Evolutionary conservation across 495 filamentous ascomycete genomes (phyloP).

Genomic region (Margaritispora aquatica): DNA sequence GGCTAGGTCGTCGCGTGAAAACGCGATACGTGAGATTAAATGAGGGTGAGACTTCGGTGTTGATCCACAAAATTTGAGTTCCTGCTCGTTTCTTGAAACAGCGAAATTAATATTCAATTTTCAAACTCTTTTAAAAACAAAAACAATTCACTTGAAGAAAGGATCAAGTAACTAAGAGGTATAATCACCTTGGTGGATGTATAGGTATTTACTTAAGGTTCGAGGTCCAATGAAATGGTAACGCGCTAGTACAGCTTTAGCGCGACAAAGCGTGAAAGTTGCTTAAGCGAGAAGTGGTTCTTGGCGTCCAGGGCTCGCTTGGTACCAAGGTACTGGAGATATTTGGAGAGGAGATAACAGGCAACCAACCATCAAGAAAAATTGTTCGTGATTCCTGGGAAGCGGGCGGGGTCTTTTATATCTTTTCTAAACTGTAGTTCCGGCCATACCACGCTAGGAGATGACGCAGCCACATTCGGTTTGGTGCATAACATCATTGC

Average conservation of each 20-base stretch:
- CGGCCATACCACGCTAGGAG: conserved; percentile 12
- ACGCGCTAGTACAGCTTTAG: neutral
- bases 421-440: neutral
- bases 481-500: neutral
- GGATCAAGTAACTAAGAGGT: neutral
- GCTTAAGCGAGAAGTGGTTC: neutral
- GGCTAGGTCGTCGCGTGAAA: conserved; percentile 15
- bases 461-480: conserved; percentile 19
- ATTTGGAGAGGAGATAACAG: conserved; percentile 9
- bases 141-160: too few species aligned
- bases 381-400: conserved; percentile 9
- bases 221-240: neutral
- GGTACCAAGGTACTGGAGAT: too few species aligned
- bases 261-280: neutral
- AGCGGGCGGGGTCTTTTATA: conserved; percentile 24
- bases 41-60: neutral
- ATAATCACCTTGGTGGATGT: neutral
- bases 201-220: neutral
- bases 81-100: too few species aligned
- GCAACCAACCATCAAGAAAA: conserved; percentile 18
- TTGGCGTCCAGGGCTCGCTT: neutral
- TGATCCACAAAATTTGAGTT: too few species aligned
- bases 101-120: too few species aligned
- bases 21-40: neutral
- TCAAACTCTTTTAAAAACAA: too few species aligned